Evolutionary conservation across 441 rosid genomes (phyloP), one percentile per base, ranked within the genome.

Genomic region (Erodium texanum): DNA sequence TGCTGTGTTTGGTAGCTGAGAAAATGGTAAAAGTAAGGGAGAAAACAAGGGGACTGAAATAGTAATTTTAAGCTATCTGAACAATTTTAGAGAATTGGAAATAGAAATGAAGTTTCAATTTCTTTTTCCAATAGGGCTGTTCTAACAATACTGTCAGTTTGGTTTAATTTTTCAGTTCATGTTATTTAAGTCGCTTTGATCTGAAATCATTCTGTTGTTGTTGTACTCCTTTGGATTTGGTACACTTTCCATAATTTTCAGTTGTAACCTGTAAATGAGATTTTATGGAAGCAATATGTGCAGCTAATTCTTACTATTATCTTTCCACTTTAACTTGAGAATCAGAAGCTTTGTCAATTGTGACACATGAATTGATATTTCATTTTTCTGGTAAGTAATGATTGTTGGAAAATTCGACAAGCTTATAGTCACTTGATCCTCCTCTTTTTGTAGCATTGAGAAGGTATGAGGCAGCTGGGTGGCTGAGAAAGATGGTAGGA

Each of bases 401-500:
- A 10, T 38, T 7, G 9, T 38, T 38, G 45, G 45, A 7, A 38
- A 38, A 38, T 7, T 38, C 1, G 11, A 11, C 11, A 38, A 38
- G 45, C 45, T 38, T 7, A 38, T 38, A 1, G 45, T 38, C 6
- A 38, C 11, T 38, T 38, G 10, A 38, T 38, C 11, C 11, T 38
- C 45, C 45, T 38, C 11, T 38, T 38, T 38, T 38, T 38, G 45
- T 67, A 91, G 97, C 92, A 22, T 75, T 77, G 10, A 85, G 97
- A 81, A 89, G 93, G 78, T 70, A 86, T 38, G 96, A 91, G 66
- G 97, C 93, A 3, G 91, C 96, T 1, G 93, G 82, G 59, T 91
- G 97, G 97, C 81, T 91, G 73, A 86, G 96, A 66, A 86, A 85
- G 77, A 82, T 80, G 86, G 85, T 84, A 0, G 97, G 96, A 64